Evolutionary conservation across 179 eudicot genomes (phyloP), one percentile per base, ranked within the genome.

Genomic region (Beta corolliflora): DNA sequence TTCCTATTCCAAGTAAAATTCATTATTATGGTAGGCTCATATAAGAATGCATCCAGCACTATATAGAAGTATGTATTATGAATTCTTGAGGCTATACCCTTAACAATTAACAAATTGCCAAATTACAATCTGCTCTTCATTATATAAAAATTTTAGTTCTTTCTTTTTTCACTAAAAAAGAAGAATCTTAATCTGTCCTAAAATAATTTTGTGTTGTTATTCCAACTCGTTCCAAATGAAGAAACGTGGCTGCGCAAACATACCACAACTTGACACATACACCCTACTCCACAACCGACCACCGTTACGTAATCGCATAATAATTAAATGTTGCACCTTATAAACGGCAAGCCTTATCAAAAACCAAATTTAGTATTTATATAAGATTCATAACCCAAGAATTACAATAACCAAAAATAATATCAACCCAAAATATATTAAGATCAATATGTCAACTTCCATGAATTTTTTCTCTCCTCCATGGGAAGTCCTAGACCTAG

Each of bases 401-500:
- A 21, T 23, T 21, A 8, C 4, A 63, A 21, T 10, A 21, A 36
- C 41, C 41, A 36, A 36, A 36, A 25, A 25, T 9, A 5, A 50
- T 19, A 50, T 21, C 5, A 71, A 11, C 9, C 29, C 29, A 25
- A 25, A 50, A 10, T 10, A 71, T 71, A 7, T 19, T n/a, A 9
- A 8, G 7, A 3, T 13, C 19, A 36, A 36, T 36, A 50, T 13
- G 25, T 23, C 59, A 21, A 23, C 75, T 9, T 15, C 14, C 1
- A 9, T 1, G 8, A 60, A 7, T 36, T 0, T 0, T 7, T 0
- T 10, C 10, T 50, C 79, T 3, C 88, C 86, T 7, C 84, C 93
- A 80, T 90, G 90, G 89, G 80, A 89, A 50, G 88, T 89, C 14
- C 85, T 92, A 3, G 81, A 77, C 9, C 85, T 91, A 0, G 72